Conservation (phyloP, 2,329 filamentous ascomycete species). For the Aspergillus jensenii region DNA sequence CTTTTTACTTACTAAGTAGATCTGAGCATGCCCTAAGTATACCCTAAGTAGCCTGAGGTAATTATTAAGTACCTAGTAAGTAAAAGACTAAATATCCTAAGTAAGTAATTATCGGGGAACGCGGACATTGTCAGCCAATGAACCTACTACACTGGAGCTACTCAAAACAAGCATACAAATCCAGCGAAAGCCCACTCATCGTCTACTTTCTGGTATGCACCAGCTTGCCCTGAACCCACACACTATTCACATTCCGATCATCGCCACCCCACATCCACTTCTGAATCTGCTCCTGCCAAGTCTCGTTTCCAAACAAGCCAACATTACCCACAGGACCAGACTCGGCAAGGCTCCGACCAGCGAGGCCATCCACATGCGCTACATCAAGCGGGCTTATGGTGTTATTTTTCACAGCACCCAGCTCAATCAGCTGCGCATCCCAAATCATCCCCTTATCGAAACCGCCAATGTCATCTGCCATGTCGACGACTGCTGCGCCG, state of each 20-base stretch:
- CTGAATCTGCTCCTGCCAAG: conserved; percentile 76
- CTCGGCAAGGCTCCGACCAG: neutral
- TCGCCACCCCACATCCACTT: conserved; percentile 97
- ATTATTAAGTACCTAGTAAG: no score
- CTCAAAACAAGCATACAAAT: no score
- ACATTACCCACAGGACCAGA: conserved; percentile 51
- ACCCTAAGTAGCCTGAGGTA: no score
- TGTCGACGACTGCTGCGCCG: conserved; percentile 76
- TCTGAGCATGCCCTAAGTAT: no score
- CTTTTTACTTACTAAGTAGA: no score
- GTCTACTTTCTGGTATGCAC: conserved; percentile 57
- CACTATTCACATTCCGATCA: conserved; percentile 81
- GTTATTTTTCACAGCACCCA: conserved; percentile 38
- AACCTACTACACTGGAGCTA: no score
- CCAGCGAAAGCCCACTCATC: no score
- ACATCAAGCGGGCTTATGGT: no score
- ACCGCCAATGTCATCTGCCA: conserved; percentile 69
- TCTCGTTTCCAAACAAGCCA: conserved; percentile 89
- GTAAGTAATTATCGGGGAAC: no score
- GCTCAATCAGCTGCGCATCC: conserved; percentile 80
- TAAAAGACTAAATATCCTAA: no score
- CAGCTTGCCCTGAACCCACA: conserved; percentile 84
- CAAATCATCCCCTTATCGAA: conserved; percentile 87
- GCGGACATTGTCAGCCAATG: no score
- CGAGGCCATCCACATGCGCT: no score